A percentile compares a stretch with the other conserved stretches of the same genome.
These are phyloP conservation scores for Agapanthus africanus DNA, from an alignment of 106 monocot species.

Conservation along the genomic window DNA sequence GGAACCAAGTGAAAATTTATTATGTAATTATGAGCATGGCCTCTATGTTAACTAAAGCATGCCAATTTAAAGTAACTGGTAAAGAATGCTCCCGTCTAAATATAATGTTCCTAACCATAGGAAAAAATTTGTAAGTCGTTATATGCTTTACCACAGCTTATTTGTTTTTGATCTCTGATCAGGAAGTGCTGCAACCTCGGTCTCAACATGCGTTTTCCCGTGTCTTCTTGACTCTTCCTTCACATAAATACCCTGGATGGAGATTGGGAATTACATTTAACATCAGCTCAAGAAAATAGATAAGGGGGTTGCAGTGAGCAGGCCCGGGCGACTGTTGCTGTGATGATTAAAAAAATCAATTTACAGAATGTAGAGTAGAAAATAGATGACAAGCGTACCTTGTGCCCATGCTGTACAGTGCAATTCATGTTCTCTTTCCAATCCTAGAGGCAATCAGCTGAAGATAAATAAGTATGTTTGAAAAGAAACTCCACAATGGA, in stretches of 20 bases:
- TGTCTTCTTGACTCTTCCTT: conserved; percentile 1
- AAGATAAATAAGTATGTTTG: neutral
- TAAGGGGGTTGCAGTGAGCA: too few relatives aligned
- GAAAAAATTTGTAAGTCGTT: neutral
- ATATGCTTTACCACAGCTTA: conserved; percentile 4
- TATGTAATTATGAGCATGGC: neutral
- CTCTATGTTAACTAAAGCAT: neutral
- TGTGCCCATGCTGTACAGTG: conserved; percentile 9
- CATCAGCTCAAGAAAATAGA: neutral
- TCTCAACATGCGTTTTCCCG: neutral
- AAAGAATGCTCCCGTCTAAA: neutral
- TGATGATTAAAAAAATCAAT: neutral
- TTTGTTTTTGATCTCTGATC: neutral
- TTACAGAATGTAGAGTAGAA: too few relatives aligned
- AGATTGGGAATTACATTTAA: neutral
- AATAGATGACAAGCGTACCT: too few relatives aligned
- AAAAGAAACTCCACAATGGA: neutral
- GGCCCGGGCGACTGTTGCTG: too few relatives aligned
- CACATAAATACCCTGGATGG: conserved; percentile 5
- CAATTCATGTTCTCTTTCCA: conserved; percentile 16
- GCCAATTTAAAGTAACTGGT: neutral
- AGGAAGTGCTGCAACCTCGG: neutral
- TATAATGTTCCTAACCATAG: neutral
- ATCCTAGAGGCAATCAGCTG: conserved; percentile 10
- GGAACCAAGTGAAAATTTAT: neutral